phyloP scores from a whole-genome alignment of 768 basidiomycete genomes.

The Leccinum ochraceum region DNA sequence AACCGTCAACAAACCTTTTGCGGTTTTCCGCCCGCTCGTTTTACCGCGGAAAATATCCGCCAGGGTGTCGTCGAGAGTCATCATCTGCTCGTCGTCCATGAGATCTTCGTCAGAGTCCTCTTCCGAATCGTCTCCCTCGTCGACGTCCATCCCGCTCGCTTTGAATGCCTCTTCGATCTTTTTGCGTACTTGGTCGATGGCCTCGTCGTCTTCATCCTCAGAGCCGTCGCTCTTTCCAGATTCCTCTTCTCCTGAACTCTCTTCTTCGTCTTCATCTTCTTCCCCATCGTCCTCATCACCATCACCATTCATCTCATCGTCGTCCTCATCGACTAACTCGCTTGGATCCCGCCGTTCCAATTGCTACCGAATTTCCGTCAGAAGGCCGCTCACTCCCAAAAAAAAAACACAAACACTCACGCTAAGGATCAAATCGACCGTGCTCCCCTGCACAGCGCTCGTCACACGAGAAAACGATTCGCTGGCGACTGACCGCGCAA shows the following conservation, averaged over 20 bases:
- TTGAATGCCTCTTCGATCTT: conserved; percentile 67
- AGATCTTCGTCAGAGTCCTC: conserved; percentile 59
- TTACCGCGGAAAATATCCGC: conserved; percentile 81
- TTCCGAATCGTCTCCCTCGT: conserved; percentile 49
- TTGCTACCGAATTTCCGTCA: conserved; percentile 59
- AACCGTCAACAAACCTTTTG: conserved; percentile 54
- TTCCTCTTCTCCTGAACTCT: conserved; percentile 33
- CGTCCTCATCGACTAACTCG: conserved; percentile 47
- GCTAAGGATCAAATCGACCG: conserved; percentile 77
- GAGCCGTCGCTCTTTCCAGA: conserved; percentile 39
- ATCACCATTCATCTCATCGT: conserved; percentile 44
- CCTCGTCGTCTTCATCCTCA: conserved; percentile 53
- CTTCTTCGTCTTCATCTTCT: conserved; percentile 38
- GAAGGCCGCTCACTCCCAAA: background rate
- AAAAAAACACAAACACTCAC: conserved; percentile 47
- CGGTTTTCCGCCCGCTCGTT: conserved; percentile 56
- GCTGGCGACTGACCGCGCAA: conserved; percentile 77
- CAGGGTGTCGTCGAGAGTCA: conserved; percentile 91
- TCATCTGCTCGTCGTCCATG: conserved; percentile 98
- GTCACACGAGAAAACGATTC: conserved; percentile 78
- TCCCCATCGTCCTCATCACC: conserved; percentile 37
- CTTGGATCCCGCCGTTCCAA: conserved; percentile 68
- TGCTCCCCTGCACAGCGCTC: conserved; percentile 61
- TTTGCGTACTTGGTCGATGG: conserved; percentile 52
- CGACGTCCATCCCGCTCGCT: conserved; percentile 57